Evolutionary conservation across 768 basidiomycete species (phyloP), one percentile per base, ranked within the genome.

Genomic region (Suillus decipiens): DNA sequence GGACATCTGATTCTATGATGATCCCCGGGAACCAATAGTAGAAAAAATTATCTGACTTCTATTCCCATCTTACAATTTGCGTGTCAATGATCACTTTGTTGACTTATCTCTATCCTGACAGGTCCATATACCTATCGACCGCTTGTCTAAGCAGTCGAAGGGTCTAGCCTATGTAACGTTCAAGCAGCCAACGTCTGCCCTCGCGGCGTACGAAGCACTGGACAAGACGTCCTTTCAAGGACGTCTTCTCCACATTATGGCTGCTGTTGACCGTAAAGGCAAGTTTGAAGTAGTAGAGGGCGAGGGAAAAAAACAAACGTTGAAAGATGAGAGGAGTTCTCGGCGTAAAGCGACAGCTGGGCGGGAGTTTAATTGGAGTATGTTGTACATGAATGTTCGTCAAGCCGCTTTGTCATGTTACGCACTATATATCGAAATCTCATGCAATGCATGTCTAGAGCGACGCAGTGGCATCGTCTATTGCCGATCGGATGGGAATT

Each of bases 311-410:
- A 82, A 79, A 65, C 80, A 77, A 33, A 74, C 86, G 5, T 77
- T 93, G 63, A 92, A 87, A 63, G 87, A 87, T 61, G 84, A 84
- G 57, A 72, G 74, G 36, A 76, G 81, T 24, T 81, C 82, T 39
- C 87, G 89, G 70, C 81, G 86, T 62, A 95, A 89, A 73, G 80
- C 84, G 12, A 77, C 72, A 39, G 88, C 90, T 17, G 89, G 89
- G 37, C 88, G 88, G 65, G 90, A 90, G 62, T 95, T 95, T 71
- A 94, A 93, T 74, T 96, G 94, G 95, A 87, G 89, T 59, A 90
- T 95, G 83, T 73, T 99, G 62, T 98, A 95, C 72, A 95, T 98
- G 93, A 99, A 98, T 81, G 96, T 97, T 80, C 76, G 93, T 89
- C 50, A 28, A 53, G 60, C 61, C n/a, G n/a, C 53, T 57, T 68